phyloP scores from a whole-genome alignment of 2,329 filamentous ascomycete genomes.

The Trichophyton benhamiae region DNA sequence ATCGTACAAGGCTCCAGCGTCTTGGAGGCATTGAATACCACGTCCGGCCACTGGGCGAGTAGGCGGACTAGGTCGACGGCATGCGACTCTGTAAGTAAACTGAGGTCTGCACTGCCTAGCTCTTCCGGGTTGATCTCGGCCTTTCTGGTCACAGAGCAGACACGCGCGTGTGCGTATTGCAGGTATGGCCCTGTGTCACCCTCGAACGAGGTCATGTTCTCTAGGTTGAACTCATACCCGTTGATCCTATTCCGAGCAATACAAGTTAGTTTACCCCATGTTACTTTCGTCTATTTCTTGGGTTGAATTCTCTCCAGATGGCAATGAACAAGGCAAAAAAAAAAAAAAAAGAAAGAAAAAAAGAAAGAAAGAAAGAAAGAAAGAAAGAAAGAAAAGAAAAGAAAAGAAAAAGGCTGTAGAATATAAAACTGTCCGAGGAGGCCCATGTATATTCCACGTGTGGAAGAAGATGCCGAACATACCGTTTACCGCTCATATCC shows the following conservation, averaged over 20 bases:
- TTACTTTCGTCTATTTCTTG: too few relatives aligned
- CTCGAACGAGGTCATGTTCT: constrained; percentile 54
- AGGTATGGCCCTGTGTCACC: constrained; percentile 55
- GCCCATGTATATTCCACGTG: constrained; percentile 2
- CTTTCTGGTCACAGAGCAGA: constrained; percentile 49
- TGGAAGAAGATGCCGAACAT: constrained; percentile 19
- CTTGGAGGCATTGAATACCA: constrained; percentile 50
- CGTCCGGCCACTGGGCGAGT: constrained; percentile 53
- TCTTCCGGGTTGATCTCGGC: constrained; percentile 37
- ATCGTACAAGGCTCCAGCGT: constrained; percentile 56
- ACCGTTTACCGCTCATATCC: constrained; percentile 93
- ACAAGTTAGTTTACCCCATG: background rate
- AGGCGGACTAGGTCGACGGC: constrained; percentile 50
- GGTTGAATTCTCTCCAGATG: too few relatives aligned
- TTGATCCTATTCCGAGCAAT: constrained; percentile 36
- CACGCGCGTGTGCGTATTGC: constrained; percentile 51
- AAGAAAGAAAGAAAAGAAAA: background rate
- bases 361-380: background rate
- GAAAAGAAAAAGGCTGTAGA: background rate
- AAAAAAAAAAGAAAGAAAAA: background rate
- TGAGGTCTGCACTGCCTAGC: constrained; percentile 44
- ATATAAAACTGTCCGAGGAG: background rate
- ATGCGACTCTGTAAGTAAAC: constrained; percentile 49
- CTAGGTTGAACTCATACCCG: constrained; percentile 54
- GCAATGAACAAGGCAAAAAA: background rate